Evolutionary conservation across 345 rosid genomes (phyloP).

Genomic region (Lepidium africanum): DNA sequence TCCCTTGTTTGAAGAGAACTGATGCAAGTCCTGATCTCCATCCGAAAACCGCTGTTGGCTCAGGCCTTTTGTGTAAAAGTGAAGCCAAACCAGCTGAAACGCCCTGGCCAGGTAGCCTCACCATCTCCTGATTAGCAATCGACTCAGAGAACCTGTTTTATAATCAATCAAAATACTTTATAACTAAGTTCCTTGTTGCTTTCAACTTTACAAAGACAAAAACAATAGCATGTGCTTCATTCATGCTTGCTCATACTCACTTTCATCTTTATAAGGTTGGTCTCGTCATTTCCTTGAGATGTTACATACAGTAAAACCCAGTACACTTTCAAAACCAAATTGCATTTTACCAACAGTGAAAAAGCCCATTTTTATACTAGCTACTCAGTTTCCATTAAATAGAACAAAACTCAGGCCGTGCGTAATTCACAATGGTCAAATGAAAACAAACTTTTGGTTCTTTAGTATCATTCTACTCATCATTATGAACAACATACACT

Average conservation of each 20-base stretch:
- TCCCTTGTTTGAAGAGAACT: constrained; percentile 56
- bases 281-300: not conserved
- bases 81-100: constrained; percentile 41
- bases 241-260: not conserved
- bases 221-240: not conserved
- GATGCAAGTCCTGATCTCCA: constrained; percentile 70
- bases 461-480: not conserved
- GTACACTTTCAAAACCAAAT: not conserved
- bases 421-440: not conserved
- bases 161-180: not conserved
- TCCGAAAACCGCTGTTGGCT: constrained; percentile 49
- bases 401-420: not conserved
- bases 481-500: not conserved
- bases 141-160: constrained; percentile 39
- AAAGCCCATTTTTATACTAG: not conserved
- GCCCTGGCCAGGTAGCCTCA: constrained; percentile 28
- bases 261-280: not conserved
- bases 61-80: constrained; percentile 47
- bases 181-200: not conserved
- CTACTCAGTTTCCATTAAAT: not conserved
- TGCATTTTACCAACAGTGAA: not conserved
- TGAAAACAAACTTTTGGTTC: not conserved
- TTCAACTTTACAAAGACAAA: not conserved
- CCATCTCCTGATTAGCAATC: constrained; percentile 28
- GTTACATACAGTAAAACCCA: not conserved